phyloP scores from a whole-genome alignment of 2,329 filamentous ascomycete genomes.

The Neocucurbitaria cava region DNA sequence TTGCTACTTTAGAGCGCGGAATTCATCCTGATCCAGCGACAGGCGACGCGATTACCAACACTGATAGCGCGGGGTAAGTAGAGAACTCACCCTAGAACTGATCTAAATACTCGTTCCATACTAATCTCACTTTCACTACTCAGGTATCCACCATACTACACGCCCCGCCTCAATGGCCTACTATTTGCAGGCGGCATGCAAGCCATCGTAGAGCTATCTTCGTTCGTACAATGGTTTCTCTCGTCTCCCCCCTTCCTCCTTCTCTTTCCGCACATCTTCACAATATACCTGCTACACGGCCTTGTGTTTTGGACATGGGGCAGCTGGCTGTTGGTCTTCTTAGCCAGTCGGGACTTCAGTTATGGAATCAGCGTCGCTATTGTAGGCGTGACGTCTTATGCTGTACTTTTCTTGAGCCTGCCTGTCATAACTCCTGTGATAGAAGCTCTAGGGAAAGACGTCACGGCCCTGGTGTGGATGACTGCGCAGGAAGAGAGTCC shows the following conservation, averaged over 20 bases:
- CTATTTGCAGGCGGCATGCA: conserved; percentile 51
- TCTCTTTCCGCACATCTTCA: conserved; percentile 59
- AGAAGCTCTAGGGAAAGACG: conserved; percentile 50
- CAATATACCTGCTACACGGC: conserved; percentile 58
- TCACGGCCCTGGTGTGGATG: conserved; percentile 48
- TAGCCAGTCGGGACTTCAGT: conserved; percentile 36
- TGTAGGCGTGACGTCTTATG: conserved; percentile 48
- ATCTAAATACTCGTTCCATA: background rate
- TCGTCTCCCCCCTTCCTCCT: conserved; percentile 49
- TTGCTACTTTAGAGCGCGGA: conserved; percentile 50
- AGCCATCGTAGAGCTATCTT: conserved; percentile 45
- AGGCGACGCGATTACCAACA: conserved; percentile 47
- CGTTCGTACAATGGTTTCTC: conserved; percentile 51
- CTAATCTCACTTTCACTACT: background rate
- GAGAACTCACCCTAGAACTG: background rate
- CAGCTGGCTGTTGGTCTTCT: conserved; percentile 45
- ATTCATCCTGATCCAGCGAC: conserved; percentile 53
- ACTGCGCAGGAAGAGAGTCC: conserved; percentile 45
- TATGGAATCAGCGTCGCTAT: conserved; percentile 47
- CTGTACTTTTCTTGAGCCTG: conserved; percentile 38
- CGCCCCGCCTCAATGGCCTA: conserved; percentile 54
- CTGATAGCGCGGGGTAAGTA: conserved; percentile 32
- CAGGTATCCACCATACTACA: conserved; percentile 53
- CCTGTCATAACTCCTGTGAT: conserved; percentile 49
- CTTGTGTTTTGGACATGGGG: conserved; percentile 56